phyloP scores from a whole-genome alignment of 2,329 filamentous ascomycete genomes.

The Plectosphaerella sp. region DNA sequence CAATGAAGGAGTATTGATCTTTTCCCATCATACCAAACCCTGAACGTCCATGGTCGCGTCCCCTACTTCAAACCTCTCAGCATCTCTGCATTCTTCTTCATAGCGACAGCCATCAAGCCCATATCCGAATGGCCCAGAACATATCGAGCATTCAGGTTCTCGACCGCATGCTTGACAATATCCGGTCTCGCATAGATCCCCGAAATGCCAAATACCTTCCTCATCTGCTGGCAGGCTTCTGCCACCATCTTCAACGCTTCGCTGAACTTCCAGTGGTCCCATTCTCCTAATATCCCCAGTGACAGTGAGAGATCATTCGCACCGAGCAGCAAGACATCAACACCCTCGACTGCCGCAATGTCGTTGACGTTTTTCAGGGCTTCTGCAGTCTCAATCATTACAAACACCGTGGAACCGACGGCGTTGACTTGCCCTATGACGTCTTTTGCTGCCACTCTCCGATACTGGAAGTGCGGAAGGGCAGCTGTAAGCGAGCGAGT shows the following conservation, averaged over 20 bases:
- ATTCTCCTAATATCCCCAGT: conserved; percentile 2
- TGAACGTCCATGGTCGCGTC: not conserved
- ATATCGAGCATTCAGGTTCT: conserved; percentile 1
- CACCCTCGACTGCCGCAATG: conserved; percentile 3
- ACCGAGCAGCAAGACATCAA: conserved; percentile 6
- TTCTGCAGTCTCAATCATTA: conserved; percentile 7
- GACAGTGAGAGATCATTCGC: conserved; percentile 5
- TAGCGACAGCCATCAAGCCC: not conserved
- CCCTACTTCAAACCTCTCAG: not conserved
- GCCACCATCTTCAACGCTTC: conserved; percentile 1
- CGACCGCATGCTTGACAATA: not conserved
- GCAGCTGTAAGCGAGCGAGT: conserved; percentile 15
- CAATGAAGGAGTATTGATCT: no score
- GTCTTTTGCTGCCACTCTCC: conserved; percentile 2
- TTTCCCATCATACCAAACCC: no score
- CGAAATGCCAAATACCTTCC: conserved; percentile 1
- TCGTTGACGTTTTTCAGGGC: not conserved
- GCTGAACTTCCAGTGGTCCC: not conserved
- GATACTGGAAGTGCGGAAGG: conserved; percentile 17
- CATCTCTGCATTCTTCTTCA: not conserved
- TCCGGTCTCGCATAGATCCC: conserved; percentile 4
- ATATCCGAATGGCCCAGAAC: conserved; percentile 2
- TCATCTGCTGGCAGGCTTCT: not conserved
- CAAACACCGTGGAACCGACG: conserved; percentile 1
- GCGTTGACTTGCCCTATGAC: conserved; percentile 3